Base-by-base conservation (phyloP, 257 asterid genomes). In the Eucommia ulmoides region DNA sequence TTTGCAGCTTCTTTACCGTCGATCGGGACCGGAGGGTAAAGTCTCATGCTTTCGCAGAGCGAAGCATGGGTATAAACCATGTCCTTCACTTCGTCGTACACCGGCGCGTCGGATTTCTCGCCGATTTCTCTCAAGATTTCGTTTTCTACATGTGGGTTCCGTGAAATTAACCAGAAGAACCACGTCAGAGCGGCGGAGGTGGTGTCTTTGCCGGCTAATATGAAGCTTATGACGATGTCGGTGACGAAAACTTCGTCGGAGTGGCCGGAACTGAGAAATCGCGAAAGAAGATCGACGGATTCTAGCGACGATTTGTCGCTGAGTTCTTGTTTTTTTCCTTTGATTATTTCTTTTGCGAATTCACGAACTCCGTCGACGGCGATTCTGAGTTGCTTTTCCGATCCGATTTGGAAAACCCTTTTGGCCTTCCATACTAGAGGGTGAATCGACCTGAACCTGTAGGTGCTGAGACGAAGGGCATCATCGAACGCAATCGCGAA, bases 131-230 rank as follows among this genome's bases (percentile, higher is more conserved):
- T 25, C 12, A 82, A 2, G 1, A 82, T 61, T 35, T 74, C 68
- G 0, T 23, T 20, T 22, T 79, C 93, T 3, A 63, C 85, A 2
- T 22, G 22, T 0, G 77, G 76, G 22, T 71, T 20, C 0, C 56
- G 23, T 33, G 19, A 62, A 9, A 77, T n/a, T 51, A 72, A 19
- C 92, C 84, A 83, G 61, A 80, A 83, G 38, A 77, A 77, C 94
- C 92, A 83, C 0, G 82, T 75, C 26, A 83, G 53, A 1, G 88
- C 88, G 0, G 92, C 80, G 0, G 92, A 80, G 0, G 92, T 68
- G 0, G 92, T 77, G 59, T 83, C 94, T 0, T 82, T 71, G 1
- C 94, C 94, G 0, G 94, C 92, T 4, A 80, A 17, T 4, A 83
- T 77, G 57, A 83, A 83, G 50, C 81, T 75, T n/a, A 83, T 63